Base-by-base conservation (phyloP, 164 flowering plant species). In the Echeveria elegans region DNA sequence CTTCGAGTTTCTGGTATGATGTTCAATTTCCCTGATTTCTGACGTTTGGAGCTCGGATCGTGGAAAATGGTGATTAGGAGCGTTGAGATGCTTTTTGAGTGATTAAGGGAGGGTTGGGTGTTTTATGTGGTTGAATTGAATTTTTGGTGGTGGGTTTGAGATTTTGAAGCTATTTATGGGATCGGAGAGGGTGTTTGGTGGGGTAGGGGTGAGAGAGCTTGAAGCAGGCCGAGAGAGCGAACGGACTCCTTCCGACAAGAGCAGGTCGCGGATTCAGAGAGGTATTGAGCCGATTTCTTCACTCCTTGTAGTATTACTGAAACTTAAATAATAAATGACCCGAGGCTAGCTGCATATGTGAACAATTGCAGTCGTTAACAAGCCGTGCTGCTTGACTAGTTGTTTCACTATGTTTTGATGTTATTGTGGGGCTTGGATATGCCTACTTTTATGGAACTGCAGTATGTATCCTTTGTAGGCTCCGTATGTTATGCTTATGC, bases 141-240 rank as follows among this genome's bases (percentile, higher is more conserved):
- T 31, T 68, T 68, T 74, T 77, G 45, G 77, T 74, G 52, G 80
- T 68, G 23, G 74, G 23, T 52, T 74, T 43, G 28, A 70, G 36
- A 50, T 63, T 41, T 30, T 68, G 30, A 82, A 73, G 72, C 66
- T 80, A 40, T 45, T 53, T 53, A 75, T 77, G 77, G 81, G 86
- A 63, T 71, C 83, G 47, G 81, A 80, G 30, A 77, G 74, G 28
- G 45, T 40, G 11, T 40, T 8, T 40, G 15, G 45, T 11, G 45
- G 45, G 15, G 74, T 70, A 69, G 76, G 74, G 74, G 78, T 64
- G 68, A 43, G 66, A 2, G 71, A 64, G 7, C 60, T 58, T 62
- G 78, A 71, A 52, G 77, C 68, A 12, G 69, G 47, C 65, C 68
- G 77, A 19, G 75, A 75, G 7, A 50, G 69, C 11, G 74, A 65